Evolutionary conservation across 2,329 filamentous ascomycete species (phyloP).

Genomic region (Aspergillus ibericus): DNA sequence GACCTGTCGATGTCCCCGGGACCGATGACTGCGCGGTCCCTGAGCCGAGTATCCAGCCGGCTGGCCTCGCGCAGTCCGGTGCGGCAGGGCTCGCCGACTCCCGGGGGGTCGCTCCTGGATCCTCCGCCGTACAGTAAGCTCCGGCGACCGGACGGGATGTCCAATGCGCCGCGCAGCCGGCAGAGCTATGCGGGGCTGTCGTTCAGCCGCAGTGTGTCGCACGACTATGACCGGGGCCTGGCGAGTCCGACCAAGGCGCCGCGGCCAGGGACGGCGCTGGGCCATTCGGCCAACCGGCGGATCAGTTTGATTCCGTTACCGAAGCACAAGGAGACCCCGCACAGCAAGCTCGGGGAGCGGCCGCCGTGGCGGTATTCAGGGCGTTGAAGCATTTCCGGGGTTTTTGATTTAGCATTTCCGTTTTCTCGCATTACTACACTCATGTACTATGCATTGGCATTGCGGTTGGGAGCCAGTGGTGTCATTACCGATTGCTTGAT

Average conservation of each 20-base stretch:
- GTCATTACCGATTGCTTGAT: slow-evolving; percentile 19
- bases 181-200: slow-evolving; percentile 40
- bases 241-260: slow-evolving; percentile 30
- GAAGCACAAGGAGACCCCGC: slow-evolving; percentile 32
- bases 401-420: slow-evolving; percentile 10
- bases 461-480: slow-evolving; percentile 15
- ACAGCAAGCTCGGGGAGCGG: slow-evolving; percentile 31
- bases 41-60: slow-evolving; percentile 36
- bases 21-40: slow-evolving; percentile 29
- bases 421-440: slow-evolving; percentile 13
- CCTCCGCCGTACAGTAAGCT: slow-evolving; percentile 46
- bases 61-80: slow-evolving; percentile 35
- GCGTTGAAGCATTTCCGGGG: slow-evolving; percentile 21
- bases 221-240: slow-evolving; percentile 18
- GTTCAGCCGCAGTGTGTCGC: slow-evolving; percentile 32
- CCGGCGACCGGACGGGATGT: slow-evolving; percentile 27
- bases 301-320: slow-evolving; percentile 44
- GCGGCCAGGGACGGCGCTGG: slow-evolving; percentile 42
- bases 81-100: slow-evolving; percentile 30
- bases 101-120: slow-evolving; percentile 33
- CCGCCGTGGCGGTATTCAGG: slow-evolving; percentile 38
- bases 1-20: slow-evolving; percentile 44
- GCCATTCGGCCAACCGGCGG: slow-evolving; percentile 39
- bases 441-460: slow-evolving; percentile 9
- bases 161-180: slow-evolving; percentile 37